A percentile compares a stretch with the other conserved stretches of the same genome.
phyloP scores from a whole-genome alignment of 2,329 filamentous ascomycete species.

The Metarhizium brunneum region DNA sequence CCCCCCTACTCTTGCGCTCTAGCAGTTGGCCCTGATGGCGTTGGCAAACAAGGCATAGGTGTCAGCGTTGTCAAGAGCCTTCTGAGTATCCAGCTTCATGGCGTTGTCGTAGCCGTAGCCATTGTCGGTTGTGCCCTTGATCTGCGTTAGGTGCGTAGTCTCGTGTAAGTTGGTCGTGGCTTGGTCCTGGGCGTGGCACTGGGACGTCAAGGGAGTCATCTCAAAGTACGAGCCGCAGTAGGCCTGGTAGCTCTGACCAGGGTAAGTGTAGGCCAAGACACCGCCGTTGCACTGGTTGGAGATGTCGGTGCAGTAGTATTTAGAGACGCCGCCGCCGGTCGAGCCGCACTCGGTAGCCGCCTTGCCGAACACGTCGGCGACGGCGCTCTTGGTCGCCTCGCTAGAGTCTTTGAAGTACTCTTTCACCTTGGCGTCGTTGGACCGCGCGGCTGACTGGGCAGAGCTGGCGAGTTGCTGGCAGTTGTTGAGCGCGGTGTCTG shows the following conservation, averaged over 20 bases:
- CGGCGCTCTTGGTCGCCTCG: conserved; percentile 32
- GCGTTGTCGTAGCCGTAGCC: conserved; percentile 47
- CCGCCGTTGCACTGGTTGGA: conserved; percentile 38
- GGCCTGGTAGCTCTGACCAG: conserved; percentile 41
- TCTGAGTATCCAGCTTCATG: conserved; percentile 30
- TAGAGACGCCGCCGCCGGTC: conserved; percentile 35
- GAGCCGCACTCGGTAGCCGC: conserved; percentile 48
- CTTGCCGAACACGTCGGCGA: conserved; percentile 40
- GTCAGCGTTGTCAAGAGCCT: conserved; percentile 57
- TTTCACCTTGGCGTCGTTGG: conserved; percentile 39
- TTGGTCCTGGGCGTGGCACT: conserved; percentile 57
- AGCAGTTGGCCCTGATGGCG: conserved; percentile 30
- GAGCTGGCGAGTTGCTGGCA: conserved; percentile 42
- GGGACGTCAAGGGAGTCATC: conserved; percentile 36
- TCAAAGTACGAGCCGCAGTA: conserved; percentile 55
- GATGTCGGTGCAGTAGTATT: conserved; percentile 50
- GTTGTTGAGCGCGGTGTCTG: conserved; percentile 42
- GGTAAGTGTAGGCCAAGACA: conserved; percentile 50
- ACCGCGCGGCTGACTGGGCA: conserved; percentile 42
- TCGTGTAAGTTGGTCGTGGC: conserved; percentile 58
- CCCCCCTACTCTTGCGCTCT: conserved; percentile 3
- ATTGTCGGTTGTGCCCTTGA: conserved; percentile 49
- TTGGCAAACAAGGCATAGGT: conserved; percentile 36
- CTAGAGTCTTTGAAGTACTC: conserved; percentile 57
- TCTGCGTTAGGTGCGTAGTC: conserved; percentile 50